Base-by-base conservation (phyloP, 768 basidiomycete genomes). In the Suillus paluster region DNA sequence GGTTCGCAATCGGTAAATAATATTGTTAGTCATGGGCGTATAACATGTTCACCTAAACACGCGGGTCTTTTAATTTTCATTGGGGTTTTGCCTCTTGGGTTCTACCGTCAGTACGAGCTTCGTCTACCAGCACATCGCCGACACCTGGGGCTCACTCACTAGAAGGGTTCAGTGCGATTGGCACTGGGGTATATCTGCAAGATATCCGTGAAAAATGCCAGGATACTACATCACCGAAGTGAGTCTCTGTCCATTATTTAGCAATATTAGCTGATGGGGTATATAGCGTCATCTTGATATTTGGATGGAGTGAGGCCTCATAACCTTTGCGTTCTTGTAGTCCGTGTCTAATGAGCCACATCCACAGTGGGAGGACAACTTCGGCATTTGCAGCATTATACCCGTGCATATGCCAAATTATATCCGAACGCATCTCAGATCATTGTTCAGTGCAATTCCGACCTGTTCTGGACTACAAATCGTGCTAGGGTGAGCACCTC, bases 381-480 rank as follows among this genome's bases (percentile, higher is more conserved):
- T 27, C 71, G 67, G n/a, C 71, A 73, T 38, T 42, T 73, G n/a
- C 63, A 66, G 61, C 59, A 64, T 39, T 73, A 73, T 61, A 64
- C 69, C 10, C 63, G 44, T 11, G 60, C 62, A 66, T 73, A 73
- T 21, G 30, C 62, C 3, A 64, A 74, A 58, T 41, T 73, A 52
- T 73, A 71, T 57, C 72, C 72, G 1, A 48, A 49, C 9, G 72
- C 72, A 17, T 69, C 67, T 15, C 72, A 74, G 30, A 75, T 73
- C 44, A 62, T 73, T 34, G 56, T 73, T 25, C 67, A 69, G 33
- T 73, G 71, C 34, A 52, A 42, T 38, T 41, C 62, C 0, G 68
- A 66, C 23, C 64, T 71, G 23, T 55, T 73, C 41, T 73, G 61
- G 64, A 64, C 44, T 23, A 57, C 61, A 1, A 36, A 9, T 10